phyloP scores from a whole-genome alignment of 1,284 basidiomycete genomes.

The Fomitopsis betulina region DNA sequence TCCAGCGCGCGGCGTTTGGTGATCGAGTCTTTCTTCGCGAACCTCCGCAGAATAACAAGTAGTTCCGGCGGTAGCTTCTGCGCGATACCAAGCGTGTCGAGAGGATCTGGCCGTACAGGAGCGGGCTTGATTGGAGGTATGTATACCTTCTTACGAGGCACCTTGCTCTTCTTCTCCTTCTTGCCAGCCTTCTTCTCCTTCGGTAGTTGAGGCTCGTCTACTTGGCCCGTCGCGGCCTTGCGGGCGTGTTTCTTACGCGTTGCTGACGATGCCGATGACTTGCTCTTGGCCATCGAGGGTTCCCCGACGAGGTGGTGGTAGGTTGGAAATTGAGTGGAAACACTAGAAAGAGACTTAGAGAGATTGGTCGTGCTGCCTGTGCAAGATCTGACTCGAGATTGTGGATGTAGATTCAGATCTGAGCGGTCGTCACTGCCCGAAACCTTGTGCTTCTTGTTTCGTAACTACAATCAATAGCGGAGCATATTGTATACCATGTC shows the following conservation, averaged over 20 bases:
- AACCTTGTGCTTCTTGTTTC: too few relatives aligned
- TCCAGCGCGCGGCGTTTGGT: conserved; percentile 88
- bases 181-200: conserved; percentile 43
- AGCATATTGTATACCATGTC: not conserved
- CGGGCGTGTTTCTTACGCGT: conserved; percentile 86
- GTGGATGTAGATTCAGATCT: not conserved
- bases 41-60: conserved; percentile 75
- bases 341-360: too few relatives aligned
- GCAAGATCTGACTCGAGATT: too few relatives aligned
- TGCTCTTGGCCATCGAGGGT: conserved; percentile 43
- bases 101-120: conserved; percentile 82
- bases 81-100: conserved; percentile 84
- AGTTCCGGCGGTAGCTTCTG: conserved; percentile 79
- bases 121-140: conserved; percentile 85
- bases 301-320: too few relatives aligned
- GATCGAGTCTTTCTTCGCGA: conserved; percentile 90
- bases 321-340: too few relatives aligned
- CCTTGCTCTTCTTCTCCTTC: conserved; percentile 55
- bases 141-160: conserved; percentile 73
- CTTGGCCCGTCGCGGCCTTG: conserved; percentile 39
- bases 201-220: conserved; percentile 29
- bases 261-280: conserved; percentile 72
- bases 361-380: too few relatives aligned
- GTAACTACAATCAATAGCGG: too few relatives aligned
- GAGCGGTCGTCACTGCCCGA: too few relatives aligned